Evolutionary conservation across 139 green algal genomes (phyloP).

Genomic region (Pleodorina starrii): DNA sequence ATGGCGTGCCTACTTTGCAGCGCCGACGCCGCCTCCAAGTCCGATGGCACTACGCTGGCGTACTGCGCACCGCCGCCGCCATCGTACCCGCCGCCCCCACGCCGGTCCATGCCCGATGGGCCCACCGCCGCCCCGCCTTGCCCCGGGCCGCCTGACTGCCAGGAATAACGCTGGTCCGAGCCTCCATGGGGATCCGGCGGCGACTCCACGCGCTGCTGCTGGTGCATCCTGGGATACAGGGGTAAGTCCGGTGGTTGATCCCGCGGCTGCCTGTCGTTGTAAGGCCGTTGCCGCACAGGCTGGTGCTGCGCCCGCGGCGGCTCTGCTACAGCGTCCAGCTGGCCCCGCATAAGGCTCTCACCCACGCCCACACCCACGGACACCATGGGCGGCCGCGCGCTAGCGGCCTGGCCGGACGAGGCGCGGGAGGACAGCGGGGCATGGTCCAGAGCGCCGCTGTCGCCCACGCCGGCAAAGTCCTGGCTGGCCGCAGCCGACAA

Average conservation of each 20-base stretch:
- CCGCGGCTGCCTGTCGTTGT: conserved; percentile 2
- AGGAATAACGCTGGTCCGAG: conserved; percentile 25
- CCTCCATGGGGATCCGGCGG: not conserved
- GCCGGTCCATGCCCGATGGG: not conserved
- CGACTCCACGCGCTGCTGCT: not conserved
- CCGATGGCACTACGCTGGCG: not conserved
- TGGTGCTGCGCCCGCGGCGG: conserved; percentile 7
- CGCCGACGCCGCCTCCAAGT: conserved; percentile 13
- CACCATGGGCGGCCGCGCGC: conserved; percentile 40
- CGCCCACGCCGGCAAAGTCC: not conserved
- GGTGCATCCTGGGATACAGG: not conserved
- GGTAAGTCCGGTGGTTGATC: not conserved
- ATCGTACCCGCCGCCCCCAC: not conserved
- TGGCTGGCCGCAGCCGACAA: not conserved
- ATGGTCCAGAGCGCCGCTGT: conserved; percentile 25
- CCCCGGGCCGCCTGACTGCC: not conserved
- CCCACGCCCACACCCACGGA: conserved; percentile 57
- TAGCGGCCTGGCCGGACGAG: not conserved
- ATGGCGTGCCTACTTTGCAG: not conserved
- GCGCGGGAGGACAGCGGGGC: not conserved
- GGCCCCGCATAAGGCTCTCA: conserved; percentile 49
- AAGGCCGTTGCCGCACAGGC: not conserved
- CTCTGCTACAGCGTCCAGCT: not conserved
- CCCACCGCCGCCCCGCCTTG: not conserved
- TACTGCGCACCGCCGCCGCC: not conserved